A percentile compares a stretch with the other conserved stretches of the same genome.
Conservation (phyloP, 1,139 yeast genomes). For the Saccharomyces hybrid region DNA sequence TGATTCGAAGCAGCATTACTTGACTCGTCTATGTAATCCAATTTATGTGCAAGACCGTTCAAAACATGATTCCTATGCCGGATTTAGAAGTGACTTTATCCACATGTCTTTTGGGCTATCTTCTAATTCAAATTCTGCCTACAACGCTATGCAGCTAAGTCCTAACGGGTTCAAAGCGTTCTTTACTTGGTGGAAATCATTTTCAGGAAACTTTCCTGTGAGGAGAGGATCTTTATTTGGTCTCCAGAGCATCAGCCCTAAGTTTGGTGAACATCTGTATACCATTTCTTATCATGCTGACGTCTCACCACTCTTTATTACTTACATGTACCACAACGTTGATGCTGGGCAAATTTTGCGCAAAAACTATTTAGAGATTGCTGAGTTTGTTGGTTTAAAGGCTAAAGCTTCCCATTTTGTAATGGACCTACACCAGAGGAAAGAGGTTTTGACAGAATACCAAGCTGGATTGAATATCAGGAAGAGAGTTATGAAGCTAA, state of each 20-base stretch:
- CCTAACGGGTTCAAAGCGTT: conserved; percentile 65
- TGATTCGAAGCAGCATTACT: conserved; percentile 62
- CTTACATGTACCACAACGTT: conserved; percentile 62
- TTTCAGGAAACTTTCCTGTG: conserved; percentile 70
- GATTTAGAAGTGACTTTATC: conserved; percentile 68
- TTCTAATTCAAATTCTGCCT: conserved; percentile 42
- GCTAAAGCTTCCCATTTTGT: conserved; percentile 57
- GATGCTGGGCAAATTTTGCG: conserved; percentile 38
- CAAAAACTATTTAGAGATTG: conserved; percentile 44
- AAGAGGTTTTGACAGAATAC: conserved; percentile 55
- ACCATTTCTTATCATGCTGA: conserved; percentile 75
- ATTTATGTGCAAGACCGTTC: conserved; percentile 40
- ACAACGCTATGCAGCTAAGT: conserved; percentile 68
- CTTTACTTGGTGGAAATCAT: conserved; percentile 75
- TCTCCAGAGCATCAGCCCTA: conserved; percentile 38
- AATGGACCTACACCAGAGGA: conserved; percentile 79
- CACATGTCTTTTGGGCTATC: conserved; percentile 69
- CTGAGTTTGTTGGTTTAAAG: conserved; percentile 63
- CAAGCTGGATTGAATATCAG: conserved; percentile 52
- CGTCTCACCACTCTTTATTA: conserved; percentile 62
- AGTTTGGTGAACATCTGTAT: conserved; percentile 69
- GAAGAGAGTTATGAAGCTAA: conserved; percentile 49
- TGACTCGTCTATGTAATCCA: conserved; percentile 58
- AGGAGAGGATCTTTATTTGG: conserved; percentile 65
- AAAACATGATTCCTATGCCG: conserved; percentile 65